A percentile compares a stretch with the other conserved stretches of the same genome.
Evolutionary conservation across 371 early-diverging fungal genomes (phyloP).

Genomic region (Furculomyces boomerangus): DNA sequence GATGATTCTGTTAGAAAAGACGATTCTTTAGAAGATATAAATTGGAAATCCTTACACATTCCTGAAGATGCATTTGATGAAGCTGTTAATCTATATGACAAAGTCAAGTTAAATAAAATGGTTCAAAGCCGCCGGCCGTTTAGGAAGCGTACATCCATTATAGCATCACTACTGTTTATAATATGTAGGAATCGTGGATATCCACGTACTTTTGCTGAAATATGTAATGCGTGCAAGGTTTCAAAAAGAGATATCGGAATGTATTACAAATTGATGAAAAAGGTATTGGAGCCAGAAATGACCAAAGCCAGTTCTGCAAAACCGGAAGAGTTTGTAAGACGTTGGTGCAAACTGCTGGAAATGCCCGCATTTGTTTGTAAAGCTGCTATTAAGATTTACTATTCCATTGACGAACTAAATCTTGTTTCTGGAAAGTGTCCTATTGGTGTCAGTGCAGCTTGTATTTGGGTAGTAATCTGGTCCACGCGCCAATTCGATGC

Average conservation of each 20-base stretch:
- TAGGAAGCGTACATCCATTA: conserved; percentile 32
- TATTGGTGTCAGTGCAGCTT: conserved; percentile 34
- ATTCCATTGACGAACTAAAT: conserved; percentile 27
- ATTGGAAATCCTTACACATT: conserved; percentile 10
- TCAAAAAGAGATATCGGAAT: conserved; percentile 33
- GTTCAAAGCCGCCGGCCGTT: conserved; percentile 38
- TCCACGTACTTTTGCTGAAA: conserved; percentile 34
- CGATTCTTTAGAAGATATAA: conserved; percentile 2
- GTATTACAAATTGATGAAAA: conserved; percentile 33
- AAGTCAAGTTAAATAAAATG: conserved; percentile 29
- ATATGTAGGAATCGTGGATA: conserved; percentile 28
- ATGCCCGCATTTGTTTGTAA: conserved; percentile 24
- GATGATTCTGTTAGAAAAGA: too few species aligned
- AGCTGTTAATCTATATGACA: conserved; percentile 27
- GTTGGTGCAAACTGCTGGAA: conserved; percentile 31
- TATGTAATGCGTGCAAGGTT: conserved; percentile 31
- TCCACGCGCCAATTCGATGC: conserved; percentile 25
- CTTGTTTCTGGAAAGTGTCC: conserved; percentile 38
- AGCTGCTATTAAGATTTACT: conserved; percentile 27
- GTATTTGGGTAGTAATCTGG: conserved; percentile 32
- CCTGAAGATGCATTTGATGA: conserved; percentile 24
- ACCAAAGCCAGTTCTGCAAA: conserved; percentile 9
- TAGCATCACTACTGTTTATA: conserved; percentile 33
- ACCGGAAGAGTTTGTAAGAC: conserved; percentile 19
- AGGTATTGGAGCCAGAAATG: conserved; percentile 24